A percentile compares a stretch with the other conserved stretches of the same genome.
phyloP scores from a whole-genome alignment of 768 basidiomycete genomes.

The Pholiota microspora region DNA sequence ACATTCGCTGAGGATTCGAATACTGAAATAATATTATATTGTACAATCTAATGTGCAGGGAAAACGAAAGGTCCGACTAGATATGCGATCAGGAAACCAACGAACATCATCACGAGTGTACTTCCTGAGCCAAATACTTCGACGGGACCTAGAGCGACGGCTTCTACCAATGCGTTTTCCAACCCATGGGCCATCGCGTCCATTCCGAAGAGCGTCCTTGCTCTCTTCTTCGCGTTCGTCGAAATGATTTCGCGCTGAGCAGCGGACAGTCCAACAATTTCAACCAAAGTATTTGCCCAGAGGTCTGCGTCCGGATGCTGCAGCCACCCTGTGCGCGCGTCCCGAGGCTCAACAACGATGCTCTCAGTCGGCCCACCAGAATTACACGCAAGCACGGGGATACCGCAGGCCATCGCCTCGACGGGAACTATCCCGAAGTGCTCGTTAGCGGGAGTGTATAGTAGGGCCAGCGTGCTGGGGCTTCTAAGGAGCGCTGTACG shows the following conservation, averaged over 20 bases:
- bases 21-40: not conserved
- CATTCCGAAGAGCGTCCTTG: constrained; percentile 69
- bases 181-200: constrained; percentile 66
- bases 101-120: constrained; percentile 24
- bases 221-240: constrained; percentile 56
- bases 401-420: constrained; percentile 89
- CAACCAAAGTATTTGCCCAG: constrained; percentile 70
- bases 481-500: constrained; percentile 77
- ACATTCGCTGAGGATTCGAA: not conserved
- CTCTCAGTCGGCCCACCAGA: constrained; percentile 92
- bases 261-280: constrained; percentile 48
- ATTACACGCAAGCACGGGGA: constrained; percentile 87
- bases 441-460: constrained; percentile 95
- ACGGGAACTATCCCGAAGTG: constrained; percentile 98
- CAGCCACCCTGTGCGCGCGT: constrained; percentile 76
- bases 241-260: constrained; percentile 48
- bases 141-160: constrained; percentile 52
- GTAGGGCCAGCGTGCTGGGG: constrained; percentile 63
- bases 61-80: constrained; percentile 21
- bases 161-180: constrained; percentile 53
- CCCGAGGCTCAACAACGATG: constrained; percentile 35
- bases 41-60: constrained; percentile 1
- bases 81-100: constrained; percentile 32
- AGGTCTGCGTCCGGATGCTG: constrained; percentile 53
- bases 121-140: constrained; percentile 17